Conservation (phyloP, 805 yeast genomes). For the Metschnikowia kofuensis region DNA sequence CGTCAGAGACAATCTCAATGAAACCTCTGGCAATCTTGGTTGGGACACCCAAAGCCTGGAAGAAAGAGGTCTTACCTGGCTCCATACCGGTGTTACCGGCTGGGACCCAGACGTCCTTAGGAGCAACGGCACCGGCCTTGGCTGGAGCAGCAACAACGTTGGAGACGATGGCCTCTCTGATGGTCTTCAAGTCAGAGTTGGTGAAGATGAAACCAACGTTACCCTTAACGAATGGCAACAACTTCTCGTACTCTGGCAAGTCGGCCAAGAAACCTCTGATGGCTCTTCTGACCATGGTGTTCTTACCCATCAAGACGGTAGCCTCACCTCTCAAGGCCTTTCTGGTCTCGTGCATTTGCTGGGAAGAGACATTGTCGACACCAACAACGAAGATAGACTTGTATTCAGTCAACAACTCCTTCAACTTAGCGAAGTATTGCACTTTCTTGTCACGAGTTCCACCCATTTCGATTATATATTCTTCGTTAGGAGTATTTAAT, state of each 20-base stretch:
- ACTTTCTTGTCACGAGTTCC: slow-evolving; percentile 97
- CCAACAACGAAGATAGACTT: slow-evolving; percentile 98
- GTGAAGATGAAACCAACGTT: slow-evolving; percentile 99
- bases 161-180: slow-evolving; percentile 82
- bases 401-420: slow-evolving; percentile 93
- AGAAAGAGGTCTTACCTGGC: slow-evolving; percentile 99
- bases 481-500: slow-evolving; percentile 90
- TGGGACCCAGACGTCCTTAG: slow-evolving; percentile 95
- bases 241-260: slow-evolving; percentile 93
- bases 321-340: slow-evolving; percentile 93
- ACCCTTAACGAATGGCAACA: slow-evolving; percentile 94
- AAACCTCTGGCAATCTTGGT: slow-evolving; percentile 99
- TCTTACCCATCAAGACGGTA: slow-evolving; percentile 98
- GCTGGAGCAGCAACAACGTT: slow-evolving; percentile 99
- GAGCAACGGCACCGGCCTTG: slow-evolving; percentile 99
- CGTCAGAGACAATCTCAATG: slow-evolving; percentile 97
- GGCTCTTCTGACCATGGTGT: slow-evolving; percentile 99
- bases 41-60: slow-evolving; percentile 99
- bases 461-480: slow-evolving; percentile 93
- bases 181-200: slow-evolving; percentile 85
- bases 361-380: slow-evolving; percentile 99
- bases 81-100: slow-evolving; percentile 99
- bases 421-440: slow-evolving; percentile 93
- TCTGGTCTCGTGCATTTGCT: slow-evolving; percentile 99
- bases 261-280: slow-evolving; percentile 92